Percentiles rank a stretch among this genome's conserved stretches.
These are phyloP conservation scores for Colletotrichum spaethianum DNA, from an alignment of 2,329 filamentous ascomycete genomes.

Conservation along the genomic window DNA sequence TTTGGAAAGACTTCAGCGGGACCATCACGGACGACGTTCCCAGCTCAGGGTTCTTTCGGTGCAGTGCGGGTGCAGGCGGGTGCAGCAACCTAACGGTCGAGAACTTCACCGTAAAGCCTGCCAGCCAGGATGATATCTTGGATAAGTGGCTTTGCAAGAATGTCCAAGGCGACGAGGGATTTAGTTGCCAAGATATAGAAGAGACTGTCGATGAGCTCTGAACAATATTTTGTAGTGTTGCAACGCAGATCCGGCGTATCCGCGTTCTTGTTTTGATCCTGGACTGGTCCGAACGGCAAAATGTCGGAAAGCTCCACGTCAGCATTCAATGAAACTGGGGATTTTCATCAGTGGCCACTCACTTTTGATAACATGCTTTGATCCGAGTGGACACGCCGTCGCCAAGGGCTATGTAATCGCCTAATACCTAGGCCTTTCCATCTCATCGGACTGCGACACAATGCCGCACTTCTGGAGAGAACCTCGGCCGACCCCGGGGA, in stretches of 20 bases:
- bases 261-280: not conserved
- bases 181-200: constrained; percentile 43
- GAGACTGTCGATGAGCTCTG: constrained; percentile 24
- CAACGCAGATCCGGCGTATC: constrained; percentile 22
- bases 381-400: constrained; percentile 9
- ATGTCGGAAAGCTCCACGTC: not conserved
- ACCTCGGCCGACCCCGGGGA: constrained; percentile 25
- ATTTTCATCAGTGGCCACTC: not conserved
- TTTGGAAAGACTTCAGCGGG: constrained; percentile 48
- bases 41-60: constrained; percentile 49
- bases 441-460: not conserved
- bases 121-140: constrained; percentile 39
- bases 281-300: not conserved
- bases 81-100: constrained; percentile 49
- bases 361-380: constrained; percentile 8
- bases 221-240: not conserved
- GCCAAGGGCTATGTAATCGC: constrained; percentile 8
- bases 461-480: not conserved
- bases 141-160: constrained; percentile 49
- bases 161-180: constrained; percentile 45
- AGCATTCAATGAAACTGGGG: not conserved
- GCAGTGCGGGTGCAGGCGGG: constrained; percentile 50
- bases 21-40: constrained; percentile 47
- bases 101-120: constrained; percentile 44
- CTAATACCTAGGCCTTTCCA: not conserved